Percentiles rank a stretch among this genome's conserved stretches.
These are phyloP conservation scores for Eragrostis curvula DNA, from an alignment of 176 grass and related monocot species.

Conservation along the genomic window DNA sequence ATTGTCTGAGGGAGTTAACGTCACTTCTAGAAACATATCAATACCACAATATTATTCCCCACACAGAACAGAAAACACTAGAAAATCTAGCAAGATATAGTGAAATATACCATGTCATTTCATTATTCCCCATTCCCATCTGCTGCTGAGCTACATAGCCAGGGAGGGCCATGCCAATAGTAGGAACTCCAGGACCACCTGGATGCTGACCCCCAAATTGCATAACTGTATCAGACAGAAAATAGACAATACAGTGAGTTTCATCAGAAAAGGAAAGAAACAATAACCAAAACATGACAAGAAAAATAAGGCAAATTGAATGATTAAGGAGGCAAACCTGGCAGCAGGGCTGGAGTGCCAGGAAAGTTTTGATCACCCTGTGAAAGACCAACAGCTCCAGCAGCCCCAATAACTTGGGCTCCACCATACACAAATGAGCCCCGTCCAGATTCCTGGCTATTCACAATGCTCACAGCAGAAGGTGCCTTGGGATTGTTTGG, in stretches of 20 bases:
- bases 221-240: conserved; percentile 66
- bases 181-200: conserved; percentile 77
- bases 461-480: conserved; percentile 49
- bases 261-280: neutral
- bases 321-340: conserved; percentile 66
- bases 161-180: conserved; percentile 89
- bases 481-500: conserved; percentile 55
- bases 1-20: neutral
- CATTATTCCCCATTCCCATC: conserved; percentile 82
- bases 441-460: conserved; percentile 61
- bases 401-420: conserved; percentile 74
- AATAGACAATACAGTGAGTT: conserved; percentile 9
- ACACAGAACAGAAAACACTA: neutral
- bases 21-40: neutral
- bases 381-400: conserved; percentile 64
- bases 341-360: conserved; percentile 91
- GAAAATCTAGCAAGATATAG: conserved; percentile 17
- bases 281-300: conserved; percentile 8
- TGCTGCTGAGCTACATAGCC: conserved; percentile 95
- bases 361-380: conserved; percentile 90
- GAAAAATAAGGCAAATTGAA: conserved; percentile 7
- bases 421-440: conserved; percentile 72
- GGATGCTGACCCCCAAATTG: conserved; percentile 88
- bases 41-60: neutral
- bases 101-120: conserved; percentile 90